Percentiles rank a stretch among this genome's conserved stretches.
These are phyloP conservation scores for Penicillium sp. DNA, from an alignment of 2,329 filamentous ascomycete species.

Conservation along the genomic window DNA sequence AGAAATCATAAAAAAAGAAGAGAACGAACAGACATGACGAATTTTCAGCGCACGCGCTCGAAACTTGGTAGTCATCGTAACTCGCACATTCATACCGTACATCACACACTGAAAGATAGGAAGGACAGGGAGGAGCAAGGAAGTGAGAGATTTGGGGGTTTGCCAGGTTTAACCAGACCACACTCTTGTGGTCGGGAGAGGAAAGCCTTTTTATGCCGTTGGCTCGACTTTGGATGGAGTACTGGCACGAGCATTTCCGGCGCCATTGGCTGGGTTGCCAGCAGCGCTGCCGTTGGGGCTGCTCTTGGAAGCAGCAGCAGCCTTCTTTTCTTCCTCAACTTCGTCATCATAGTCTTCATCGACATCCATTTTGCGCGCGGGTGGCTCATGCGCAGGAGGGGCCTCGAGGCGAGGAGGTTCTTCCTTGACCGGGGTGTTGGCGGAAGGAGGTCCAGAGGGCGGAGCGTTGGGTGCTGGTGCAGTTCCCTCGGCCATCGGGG, in stretches of 20 bases:
- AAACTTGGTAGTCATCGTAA: slow-evolving; percentile 14
- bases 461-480: slow-evolving; percentile 45
- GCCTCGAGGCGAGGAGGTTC: slow-evolving; percentile 54
- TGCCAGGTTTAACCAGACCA: not conserved
- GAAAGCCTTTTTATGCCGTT: slow-evolving; percentile 23
- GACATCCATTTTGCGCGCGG: slow-evolving; percentile 92
- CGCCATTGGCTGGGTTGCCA: slow-evolving; percentile 30
- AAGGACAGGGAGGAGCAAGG: slow-evolving; percentile 21
- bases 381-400: slow-evolving; percentile 68
- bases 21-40: slow-evolving; percentile 23
- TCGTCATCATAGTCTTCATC: slow-evolving; percentile 98
- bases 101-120: slow-evolving; percentile 21
- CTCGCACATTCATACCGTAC: slow-evolving; percentile 29
- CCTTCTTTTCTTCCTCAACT: slow-evolving; percentile 73
- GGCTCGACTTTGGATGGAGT: slow-evolving; percentile 37
- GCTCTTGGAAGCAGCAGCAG: slow-evolving; percentile 33
- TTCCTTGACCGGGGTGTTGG: slow-evolving; percentile 58
- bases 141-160: not conserved
- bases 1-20: slow-evolving; percentile 23
- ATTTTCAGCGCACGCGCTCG: slow-evolving; percentile 15
- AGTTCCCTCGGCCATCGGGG: slow-evolving; percentile 54
- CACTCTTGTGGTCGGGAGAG: not conserved
- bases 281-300: slow-evolving; percentile 36
- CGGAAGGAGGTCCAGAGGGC: slow-evolving; percentile 35
- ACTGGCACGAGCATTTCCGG: slow-evolving; percentile 27